phyloP scores from a whole-genome alignment of 148 eudicot species.

The Amaranthus hypochondriacus region DNA sequence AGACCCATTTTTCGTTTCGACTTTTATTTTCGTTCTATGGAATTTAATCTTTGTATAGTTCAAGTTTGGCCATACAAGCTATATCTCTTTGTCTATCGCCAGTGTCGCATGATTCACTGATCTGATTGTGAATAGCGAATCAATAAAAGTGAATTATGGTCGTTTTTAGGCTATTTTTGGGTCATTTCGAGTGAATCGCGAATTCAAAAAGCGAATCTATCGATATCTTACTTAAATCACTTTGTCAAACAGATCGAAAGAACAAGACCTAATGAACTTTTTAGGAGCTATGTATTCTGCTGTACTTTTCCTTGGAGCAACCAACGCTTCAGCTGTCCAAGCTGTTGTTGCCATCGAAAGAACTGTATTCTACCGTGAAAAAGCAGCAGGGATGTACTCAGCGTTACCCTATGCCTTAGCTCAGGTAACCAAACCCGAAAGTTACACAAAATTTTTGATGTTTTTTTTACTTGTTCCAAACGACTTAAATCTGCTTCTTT shows the following conservation, averaged over 20 bases:
- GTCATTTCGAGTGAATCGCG: too few relatives aligned
- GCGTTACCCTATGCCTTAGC: conserved; percentile 44
- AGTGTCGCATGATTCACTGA: not conserved
- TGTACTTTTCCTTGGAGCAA: conserved; percentile 31
- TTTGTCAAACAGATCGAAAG: conserved; percentile 15
- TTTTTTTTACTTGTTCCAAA: not conserved
- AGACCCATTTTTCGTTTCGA: too few relatives aligned
- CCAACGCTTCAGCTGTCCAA: conserved; percentile 33
- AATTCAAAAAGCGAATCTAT: not conserved
- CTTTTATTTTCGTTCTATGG: too few relatives aligned
- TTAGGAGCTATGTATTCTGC: conserved; percentile 37
- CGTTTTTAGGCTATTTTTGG: too few relatives aligned
- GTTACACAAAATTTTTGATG: not conserved
- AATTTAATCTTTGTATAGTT: too few relatives aligned
- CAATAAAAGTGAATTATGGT: too few relatives aligned
- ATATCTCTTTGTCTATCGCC: too few relatives aligned
- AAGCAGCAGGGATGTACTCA: conserved; percentile 31
- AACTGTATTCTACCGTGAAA: conserved; percentile 40
- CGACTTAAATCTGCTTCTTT: not conserved
- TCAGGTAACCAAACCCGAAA: conserved; percentile 28
- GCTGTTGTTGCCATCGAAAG: conserved; percentile 38
- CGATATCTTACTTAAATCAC: not conserved
- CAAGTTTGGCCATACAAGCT: too few relatives aligned
- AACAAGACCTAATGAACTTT: conserved; percentile 32
- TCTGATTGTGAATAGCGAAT: too few relatives aligned